Percentiles rank a stretch among this genome's conserved stretches.
Evolutionary conservation across 164 flowering plant genomes (phyloP).

Genomic region (Stephania yunnanensis): DNA sequence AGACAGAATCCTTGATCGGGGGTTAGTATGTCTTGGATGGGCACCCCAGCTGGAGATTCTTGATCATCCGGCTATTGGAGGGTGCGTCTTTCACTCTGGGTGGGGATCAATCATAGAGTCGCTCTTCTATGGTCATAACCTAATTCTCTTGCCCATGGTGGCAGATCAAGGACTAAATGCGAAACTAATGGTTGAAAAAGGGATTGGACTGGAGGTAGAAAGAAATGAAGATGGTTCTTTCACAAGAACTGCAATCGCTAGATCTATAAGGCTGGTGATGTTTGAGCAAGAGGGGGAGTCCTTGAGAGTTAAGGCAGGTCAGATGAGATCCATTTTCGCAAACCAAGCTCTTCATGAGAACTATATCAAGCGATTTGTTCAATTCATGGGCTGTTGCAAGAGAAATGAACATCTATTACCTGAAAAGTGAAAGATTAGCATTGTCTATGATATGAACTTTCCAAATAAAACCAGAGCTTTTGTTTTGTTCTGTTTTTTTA

Average conservation of each 20-base stretch:
- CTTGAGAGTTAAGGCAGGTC: conserved; percentile 8
- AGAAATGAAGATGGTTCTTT: conserved; percentile 39
- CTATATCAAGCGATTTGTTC: conserved; percentile 21
- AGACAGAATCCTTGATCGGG: conserved; percentile 7
- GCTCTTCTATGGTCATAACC: conserved; percentile 22
- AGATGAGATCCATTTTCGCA: conserved; percentile 13
- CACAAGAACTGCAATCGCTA: conserved; percentile 22
- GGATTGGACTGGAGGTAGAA: conserved; percentile 31
- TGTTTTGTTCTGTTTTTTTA: too few relatives aligned
- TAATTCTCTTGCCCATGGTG: conserved; percentile 20
- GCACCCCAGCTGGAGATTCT: conserved; percentile 30
- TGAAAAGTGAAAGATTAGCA: not conserved
- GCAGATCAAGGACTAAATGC: conserved; percentile 27
- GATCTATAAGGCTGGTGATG: conserved; percentile 31
- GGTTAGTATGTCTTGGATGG: conserved; percentile 31
- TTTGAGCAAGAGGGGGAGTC: conserved; percentile 25
- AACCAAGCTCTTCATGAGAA: conserved; percentile 22
- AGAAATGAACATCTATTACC: not conserved
- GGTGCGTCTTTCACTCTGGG: conserved; percentile 33
- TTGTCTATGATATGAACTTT: not conserved
- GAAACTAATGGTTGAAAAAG: conserved; percentile 33
- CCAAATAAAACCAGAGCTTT: not conserved
- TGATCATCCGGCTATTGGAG: conserved; percentile 34
- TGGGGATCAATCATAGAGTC: conserved; percentile 34
- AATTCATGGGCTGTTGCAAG: conserved; percentile 14